Conservation (phyloP, 306 rosid species). For the Cicer chorassanicum region DNA sequence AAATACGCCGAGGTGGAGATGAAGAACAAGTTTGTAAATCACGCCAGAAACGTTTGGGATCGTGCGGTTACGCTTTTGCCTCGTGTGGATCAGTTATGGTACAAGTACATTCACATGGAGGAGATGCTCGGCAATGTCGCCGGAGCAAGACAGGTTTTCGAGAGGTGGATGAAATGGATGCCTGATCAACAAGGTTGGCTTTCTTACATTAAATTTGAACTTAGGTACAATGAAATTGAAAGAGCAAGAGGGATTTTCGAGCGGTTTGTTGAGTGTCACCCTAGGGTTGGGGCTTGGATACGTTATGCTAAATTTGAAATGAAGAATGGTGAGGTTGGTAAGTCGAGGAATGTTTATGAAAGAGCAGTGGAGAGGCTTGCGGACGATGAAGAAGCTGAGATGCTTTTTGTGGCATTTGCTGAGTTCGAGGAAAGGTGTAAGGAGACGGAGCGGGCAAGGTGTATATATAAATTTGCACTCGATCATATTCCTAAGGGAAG, state of each 20-base stretch:
- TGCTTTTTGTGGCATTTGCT: slow-evolving; percentile 76
- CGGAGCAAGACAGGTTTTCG: slow-evolving; percentile 79
- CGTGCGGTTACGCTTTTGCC: slow-evolving; percentile 82
- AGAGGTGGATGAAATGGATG: slow-evolving; percentile 90
- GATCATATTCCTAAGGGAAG: slow-evolving; percentile 86
- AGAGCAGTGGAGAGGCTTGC: slow-evolving; percentile 68
- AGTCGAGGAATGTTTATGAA: slow-evolving; percentile 70
- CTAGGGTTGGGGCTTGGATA: slow-evolving; percentile 72
- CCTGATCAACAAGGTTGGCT: slow-evolving; percentile 89
- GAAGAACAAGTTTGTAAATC: slow-evolving; percentile 91
- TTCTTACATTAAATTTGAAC: slow-evolving; percentile 78
- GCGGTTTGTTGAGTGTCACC: slow-evolving; percentile 74
- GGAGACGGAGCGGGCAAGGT: slow-evolving; percentile 76
- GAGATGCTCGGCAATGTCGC: slow-evolving; percentile 79
- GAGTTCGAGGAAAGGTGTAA: slow-evolving; percentile 87
- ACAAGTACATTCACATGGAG: slow-evolving; percentile 92
- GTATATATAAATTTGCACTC: slow-evolving; percentile 73
- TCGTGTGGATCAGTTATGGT: slow-evolving; percentile 82
- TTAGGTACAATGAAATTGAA: slow-evolving; percentile 74
- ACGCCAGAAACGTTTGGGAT: slow-evolving; percentile 90
- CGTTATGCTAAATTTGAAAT: slow-evolving; percentile 89
- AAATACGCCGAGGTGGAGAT: slow-evolving; percentile 94
- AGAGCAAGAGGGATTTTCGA: slow-evolving; percentile 81
- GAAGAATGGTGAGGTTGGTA: slow-evolving; percentile 74
- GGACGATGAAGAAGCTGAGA: slow-evolving; percentile 82